phyloP scores from a whole-genome alignment of 2,329 filamentous ascomycete species.

The Epicoccum nigrum region DNA sequence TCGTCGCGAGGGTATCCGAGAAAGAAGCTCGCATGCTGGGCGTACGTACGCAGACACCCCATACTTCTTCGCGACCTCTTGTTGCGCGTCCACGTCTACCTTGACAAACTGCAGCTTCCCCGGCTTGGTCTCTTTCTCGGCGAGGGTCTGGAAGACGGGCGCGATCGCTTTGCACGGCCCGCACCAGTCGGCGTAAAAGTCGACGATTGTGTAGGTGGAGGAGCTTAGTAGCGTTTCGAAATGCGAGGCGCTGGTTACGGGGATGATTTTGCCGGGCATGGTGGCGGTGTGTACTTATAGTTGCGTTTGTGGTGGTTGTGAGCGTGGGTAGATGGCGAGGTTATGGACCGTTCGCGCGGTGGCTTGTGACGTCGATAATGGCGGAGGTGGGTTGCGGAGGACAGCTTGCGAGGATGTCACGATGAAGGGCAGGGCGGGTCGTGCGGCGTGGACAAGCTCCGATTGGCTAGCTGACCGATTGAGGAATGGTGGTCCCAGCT shows the following conservation, averaged over 20 bases:
- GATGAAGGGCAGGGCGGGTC: slow-evolving; percentile 2
- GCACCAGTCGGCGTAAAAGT: slow-evolving; percentile 64
- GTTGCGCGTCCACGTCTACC: slow-evolving; percentile 61
- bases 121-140: slow-evolving; percentile 55
- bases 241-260: slow-evolving; percentile 42
- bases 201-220: slow-evolving; percentile 53
- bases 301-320: not conserved
- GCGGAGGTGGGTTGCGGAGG: slow-evolving; percentile 13
- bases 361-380: not conserved
- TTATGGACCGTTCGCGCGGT: not conserved
- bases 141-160: slow-evolving; percentile 58
- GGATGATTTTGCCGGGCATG: slow-evolving; percentile 42
- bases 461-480: slow-evolving; percentile 13
- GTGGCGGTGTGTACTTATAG: slow-evolving; percentile 1
- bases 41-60: slow-evolving; percentile 54
- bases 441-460: slow-evolving; percentile 3
- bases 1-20: too few species aligned
- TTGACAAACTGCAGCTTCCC: slow-evolving; percentile 59
- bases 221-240: slow-evolving; percentile 44
- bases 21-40: too few species aligned
- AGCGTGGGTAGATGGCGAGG: not conserved
- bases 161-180: slow-evolving; percentile 63
- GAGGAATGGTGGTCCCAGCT: too few species aligned
- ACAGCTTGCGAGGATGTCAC: slow-evolving; percentile 30
- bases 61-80: slow-evolving; percentile 57